A percentile compares a stretch with the other conserved stretches of the same genome.
phyloP scores from a whole-genome alignment of 1,284 basidiomycete genomes.

The Leccinum griseonigrum region DNA sequence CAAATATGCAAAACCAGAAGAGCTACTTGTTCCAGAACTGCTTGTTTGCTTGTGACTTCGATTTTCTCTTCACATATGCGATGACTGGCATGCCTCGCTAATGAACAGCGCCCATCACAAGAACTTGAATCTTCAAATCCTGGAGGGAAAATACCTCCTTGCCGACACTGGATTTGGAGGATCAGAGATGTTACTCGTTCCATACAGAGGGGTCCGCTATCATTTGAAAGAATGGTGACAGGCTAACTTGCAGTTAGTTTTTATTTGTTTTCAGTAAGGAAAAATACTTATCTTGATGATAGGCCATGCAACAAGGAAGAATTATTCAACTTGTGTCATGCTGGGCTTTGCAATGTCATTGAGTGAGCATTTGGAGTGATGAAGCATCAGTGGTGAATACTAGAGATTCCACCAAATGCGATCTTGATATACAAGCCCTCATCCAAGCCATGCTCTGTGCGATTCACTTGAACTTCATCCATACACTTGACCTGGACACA shows the following conservation, averaged over 20 bases:
- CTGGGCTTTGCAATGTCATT: slow-evolving; percentile 37
- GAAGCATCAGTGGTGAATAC: slow-evolving; percentile 35
- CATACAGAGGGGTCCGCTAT: not conserved
- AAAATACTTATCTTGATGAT: not conserved
- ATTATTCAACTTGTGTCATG: slow-evolving; percentile 42
- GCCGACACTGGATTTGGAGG: not conserved
- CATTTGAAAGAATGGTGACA: not conserved
- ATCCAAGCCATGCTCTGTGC: slow-evolving; percentile 32
- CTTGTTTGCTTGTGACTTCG: slow-evolving; percentile 3
- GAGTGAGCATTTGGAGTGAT: slow-evolving; percentile 43
- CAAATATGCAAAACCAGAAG: not conserved
- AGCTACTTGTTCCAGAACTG: slow-evolving; percentile 6
- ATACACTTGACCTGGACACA: not conserved
- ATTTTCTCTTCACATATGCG: slow-evolving; percentile 1
- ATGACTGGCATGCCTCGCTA: not conserved
- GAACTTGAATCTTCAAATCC: not conserved
- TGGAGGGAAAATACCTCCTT: not conserved
- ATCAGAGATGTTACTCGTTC: not conserved
- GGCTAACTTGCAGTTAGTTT: not conserved
- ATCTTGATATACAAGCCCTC: slow-evolving; percentile 30
- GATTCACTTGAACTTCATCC: slow-evolving; percentile 39
- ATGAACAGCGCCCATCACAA: not conserved
- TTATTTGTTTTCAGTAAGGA: not conserved
- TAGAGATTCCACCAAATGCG: slow-evolving; percentile 27
- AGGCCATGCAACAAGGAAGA: slow-evolving; percentile 30